Base-by-base conservation (phyloP, 768 basidiomycete species). In the Mycena crocata region DNA sequence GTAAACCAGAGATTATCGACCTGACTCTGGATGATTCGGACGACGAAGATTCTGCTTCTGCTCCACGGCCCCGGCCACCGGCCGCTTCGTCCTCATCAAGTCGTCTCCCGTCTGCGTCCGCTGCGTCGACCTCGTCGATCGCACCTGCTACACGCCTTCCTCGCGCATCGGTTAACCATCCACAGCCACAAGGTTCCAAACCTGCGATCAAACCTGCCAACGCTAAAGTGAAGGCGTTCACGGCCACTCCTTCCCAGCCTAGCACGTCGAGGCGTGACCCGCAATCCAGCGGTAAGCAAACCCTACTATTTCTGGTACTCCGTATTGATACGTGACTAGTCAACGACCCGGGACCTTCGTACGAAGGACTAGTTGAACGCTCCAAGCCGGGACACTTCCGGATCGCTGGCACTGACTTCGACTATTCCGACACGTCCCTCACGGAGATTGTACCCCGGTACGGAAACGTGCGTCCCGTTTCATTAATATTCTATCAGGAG, bases 1-100 rank as follows among this genome's bases (percentile, higher is more conserved):
- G 5, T 34, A 21, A 8, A 7, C 15, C 34, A 9, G 68, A 69
- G 23, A 32, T 69, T 3, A 66, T 69, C 31, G 68, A 69, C 35
- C 35, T 69, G 30, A 65, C 68, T 26, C 45, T 66, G 55, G 68
- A 63, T 45, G 67, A 69, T 32, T 65, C 68, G 1, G 68, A 66
- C 44, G 68, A 65, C 32, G 64, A 69, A 35, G 58, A 54, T 23
- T 28, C 31, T 13, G 44, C 26, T 9, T n/a, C 54, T 55, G 14
- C 28, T 15, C 42, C 49, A 5, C 26, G 7, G 34, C 19, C 24
- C 24, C 45, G 24, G 24, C 24, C 24, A n/a, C 7, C 32, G 15
- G 24, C 5, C 15, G 7, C 19, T 14, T 44, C 57, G 28, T n/a
- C 45, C n/a, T 26, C 34, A 37, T 45, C 56, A 30, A 45, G 31